Evolutionary conservation across 164 flowering plant genomes (phyloP), one percentile per base, ranked within the genome.

Genomic region (Kalanchoe fedtschenkoi): DNA sequence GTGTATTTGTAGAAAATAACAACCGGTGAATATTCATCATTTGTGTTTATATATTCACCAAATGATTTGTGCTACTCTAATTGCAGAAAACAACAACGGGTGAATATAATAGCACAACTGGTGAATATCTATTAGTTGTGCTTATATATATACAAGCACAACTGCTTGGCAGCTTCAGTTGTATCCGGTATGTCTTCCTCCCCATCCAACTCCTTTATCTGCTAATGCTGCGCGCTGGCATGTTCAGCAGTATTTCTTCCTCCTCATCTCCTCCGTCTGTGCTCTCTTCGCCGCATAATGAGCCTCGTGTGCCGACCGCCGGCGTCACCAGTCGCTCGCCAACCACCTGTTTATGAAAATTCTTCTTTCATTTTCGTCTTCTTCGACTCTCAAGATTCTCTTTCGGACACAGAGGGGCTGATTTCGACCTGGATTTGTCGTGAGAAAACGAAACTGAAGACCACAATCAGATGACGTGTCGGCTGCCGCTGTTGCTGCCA

Each of bases 191-290:
- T n/a, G n/a, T n/a, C n/a, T n/a, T n/a, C n/a, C n/a, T n/a, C n/a
- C n/a, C n/a, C n/a, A n/a, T n/a, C n/a, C n/a, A n/a, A n/a, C n/a
- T n/a, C n/a, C n/a, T n/a, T n/a, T n/a, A n/a, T n/a, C n/a, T n/a
- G n/a, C n/a, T n/a, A n/a, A n/a, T n/a, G n/a, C n/a, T n/a, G n/a
- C n/a, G n/a, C n/a, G n/a, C n/a, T n/a, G n/a, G n/a, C n/a, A n/a
- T n/a, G n/a, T n/a, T n/a, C n/a, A n/a, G n/a, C n/a, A 69, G 53
- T 58, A 85, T 13, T 88, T 85, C 83, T 77, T 85, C 78, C 75
- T 85, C 77, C 76, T 83, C 86, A 85, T 46, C 76, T 81, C 88
- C 71, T 85, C 85, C 17, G 84, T 82, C 38, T 83, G 84, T 17
- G 87, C 91, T 67, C 86, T 74, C 33, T 80, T 81, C 11, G 80